Evolutionary conservation across 2,329 filamentous ascomycete species (phyloP), one percentile per base, ranked within the genome.

Genomic region (Periglandula ipomoeae): DNA sequence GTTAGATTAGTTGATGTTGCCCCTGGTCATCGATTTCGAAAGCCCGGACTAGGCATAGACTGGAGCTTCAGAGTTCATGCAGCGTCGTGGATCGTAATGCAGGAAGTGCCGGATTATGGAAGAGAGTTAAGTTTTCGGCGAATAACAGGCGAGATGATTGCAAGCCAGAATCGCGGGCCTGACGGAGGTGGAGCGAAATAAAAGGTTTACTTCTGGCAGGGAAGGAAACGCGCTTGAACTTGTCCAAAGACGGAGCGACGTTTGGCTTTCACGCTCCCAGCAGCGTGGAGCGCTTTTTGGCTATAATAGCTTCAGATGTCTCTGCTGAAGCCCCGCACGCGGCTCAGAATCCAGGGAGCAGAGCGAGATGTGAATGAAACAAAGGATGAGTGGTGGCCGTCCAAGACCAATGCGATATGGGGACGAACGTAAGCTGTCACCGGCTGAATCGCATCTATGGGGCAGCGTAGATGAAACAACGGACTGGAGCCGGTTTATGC

Each of bases 1-100:
- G 43, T 44, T 22, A 50, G 47, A 46, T 55, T 45, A 44, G 49
- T 45, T 46, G 49, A 42, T 15, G 46, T 41, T 11, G 11, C 26
- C 49, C 49, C 49, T 27, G 37, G 49, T 39, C 37, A 13, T 24
- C 34, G 26, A 20, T 7, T 41, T 32, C 22, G 49, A 40, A 27
- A 37, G 23, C 19, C 27, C 23, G 30, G n/a, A 20, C 15, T 23
- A 17, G 45, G 17, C n/a, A 35, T 23, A 10, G 24, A 30, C 27
- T 23, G 11, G 9, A 24, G 39, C 23, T 42, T 32, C 15, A 13
- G n/a, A 39, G 17, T 20, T 39, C 19, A 23, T 39, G 23, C 39
- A 42, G 39, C 23, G 17, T 24, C 15, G 5, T 10, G 37, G 7
- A 39, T 10, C 13, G 6, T 10, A 7, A 39, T 39, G 37, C 17